A percentile compares a stretch with the other conserved stretches of the same genome.
phyloP scores from a whole-genome alignment of 1,284 basidiomycete species.

The Boletellus sp. region DNA sequence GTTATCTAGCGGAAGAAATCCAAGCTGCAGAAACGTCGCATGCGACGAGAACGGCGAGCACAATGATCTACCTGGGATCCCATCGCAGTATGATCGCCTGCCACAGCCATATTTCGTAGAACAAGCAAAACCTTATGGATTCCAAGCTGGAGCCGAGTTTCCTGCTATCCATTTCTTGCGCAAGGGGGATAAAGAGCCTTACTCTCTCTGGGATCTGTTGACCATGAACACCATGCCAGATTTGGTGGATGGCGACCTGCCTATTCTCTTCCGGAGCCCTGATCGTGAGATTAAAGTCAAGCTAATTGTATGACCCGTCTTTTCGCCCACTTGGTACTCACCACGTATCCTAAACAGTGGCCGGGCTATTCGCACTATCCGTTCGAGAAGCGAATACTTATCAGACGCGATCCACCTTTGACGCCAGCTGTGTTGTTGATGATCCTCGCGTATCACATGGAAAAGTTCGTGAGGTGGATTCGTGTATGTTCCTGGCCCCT shows the following conservation, averaged over 20 bases:
- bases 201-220: constrained; percentile 23
- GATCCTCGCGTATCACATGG: constrained; percentile 26
- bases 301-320: constrained; percentile 17
- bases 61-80: constrained; percentile 1
- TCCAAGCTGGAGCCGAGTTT: constrained; percentile 7
- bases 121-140: not conserved
- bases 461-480: constrained; percentile 27
- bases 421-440: constrained; percentile 27
- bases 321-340: constrained; percentile 1
- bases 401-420: constrained; percentile 18
- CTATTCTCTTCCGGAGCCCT: constrained; percentile 14
- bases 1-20: constrained; percentile 5
- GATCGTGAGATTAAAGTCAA: constrained; percentile 25
- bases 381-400: constrained; percentile 30
- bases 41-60: constrained; percentile 2
- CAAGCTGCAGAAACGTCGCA: not conserved
- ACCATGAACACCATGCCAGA: constrained; percentile 21
- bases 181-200: constrained; percentile 14
- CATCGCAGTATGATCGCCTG: constrained; percentile 11
- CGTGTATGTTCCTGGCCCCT: constrained; percentile 20
- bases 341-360: constrained; percentile 25
- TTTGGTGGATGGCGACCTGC: constrained; percentile 16
- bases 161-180: constrained; percentile 21
- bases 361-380: constrained; percentile 33
- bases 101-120: constrained; percentile 17